These are phyloP conservation scores for Erodium texanum DNA, from an alignment of 441 rosid genomes.

Conservation along the genomic window DNA sequence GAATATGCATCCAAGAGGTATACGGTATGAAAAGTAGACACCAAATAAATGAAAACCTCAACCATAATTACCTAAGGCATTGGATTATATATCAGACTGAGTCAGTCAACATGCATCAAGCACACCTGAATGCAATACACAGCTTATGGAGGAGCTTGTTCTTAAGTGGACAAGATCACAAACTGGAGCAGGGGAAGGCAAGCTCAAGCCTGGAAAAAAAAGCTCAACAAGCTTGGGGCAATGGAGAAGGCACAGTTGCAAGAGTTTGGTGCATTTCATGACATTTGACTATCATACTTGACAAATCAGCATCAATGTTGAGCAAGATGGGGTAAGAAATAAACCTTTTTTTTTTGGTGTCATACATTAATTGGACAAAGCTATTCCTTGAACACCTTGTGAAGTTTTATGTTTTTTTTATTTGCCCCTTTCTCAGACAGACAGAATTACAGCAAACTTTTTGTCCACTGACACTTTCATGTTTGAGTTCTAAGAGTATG, in stretches of 20 bases:
- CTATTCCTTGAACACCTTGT: constrained; percentile 4
- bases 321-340: not conserved
- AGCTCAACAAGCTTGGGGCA: not conserved
- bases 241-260: not conserved
- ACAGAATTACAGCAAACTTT: not conserved
- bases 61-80: not conserved
- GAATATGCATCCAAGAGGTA: not conserved
- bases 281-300: not conserved
- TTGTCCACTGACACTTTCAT: not conserved
- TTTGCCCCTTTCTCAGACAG: constrained; percentile 3
- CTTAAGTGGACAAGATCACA: not conserved
- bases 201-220: not conserved
- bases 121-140: not conserved
- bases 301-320: not conserved
- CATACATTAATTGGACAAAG: not conserved
- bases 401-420: not conserved
- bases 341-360: not conserved
- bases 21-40: not conserved
- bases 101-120: not conserved
- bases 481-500: not conserved
- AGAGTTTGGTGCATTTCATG: not conserved
- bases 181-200: not conserved
- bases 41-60: not conserved
- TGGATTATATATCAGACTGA: constrained; percentile 1
- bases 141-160: not conserved